Conservation (phyloP, 1,284 basidiomycete species). For the Irpex sp. region DNA sequence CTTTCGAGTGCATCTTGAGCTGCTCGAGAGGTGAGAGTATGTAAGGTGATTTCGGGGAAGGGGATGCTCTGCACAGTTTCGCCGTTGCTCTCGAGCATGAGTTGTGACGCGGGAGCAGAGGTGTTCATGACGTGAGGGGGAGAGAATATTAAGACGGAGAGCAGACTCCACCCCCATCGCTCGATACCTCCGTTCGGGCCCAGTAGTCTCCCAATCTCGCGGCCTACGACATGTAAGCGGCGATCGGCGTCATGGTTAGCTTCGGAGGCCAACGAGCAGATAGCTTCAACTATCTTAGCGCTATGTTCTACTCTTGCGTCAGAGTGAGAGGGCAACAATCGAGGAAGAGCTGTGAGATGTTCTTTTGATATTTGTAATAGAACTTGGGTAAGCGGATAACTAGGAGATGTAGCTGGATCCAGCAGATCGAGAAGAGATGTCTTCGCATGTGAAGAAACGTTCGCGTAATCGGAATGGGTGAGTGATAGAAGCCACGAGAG, state of each 20-base stretch:
- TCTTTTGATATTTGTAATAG: constrained; percentile 56
- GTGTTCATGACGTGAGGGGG: constrained; percentile 50
- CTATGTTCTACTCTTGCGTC: constrained; percentile 70
- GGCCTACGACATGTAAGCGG: constrained; percentile 35
- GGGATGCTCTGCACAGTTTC: constrained; percentile 32
- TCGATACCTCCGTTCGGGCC: constrained; percentile 83
- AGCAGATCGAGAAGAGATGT: constrained; percentile 46
- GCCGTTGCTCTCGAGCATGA: constrained; percentile 54
- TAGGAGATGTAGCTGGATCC: constrained; percentile 33
- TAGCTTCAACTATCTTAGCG: constrained; percentile 64
- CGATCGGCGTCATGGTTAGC: constrained; percentile 20
- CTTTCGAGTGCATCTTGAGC: constrained; percentile 53
- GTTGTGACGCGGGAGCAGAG: constrained; percentile 43
- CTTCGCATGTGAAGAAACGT: constrained; percentile 51
- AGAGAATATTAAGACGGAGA: constrained; percentile 72
- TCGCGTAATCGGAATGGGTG: constrained; percentile 48
- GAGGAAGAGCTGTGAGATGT: constrained; percentile 72
- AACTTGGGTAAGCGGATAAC: constrained; percentile 46
- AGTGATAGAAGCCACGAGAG: constrained; percentile 68
- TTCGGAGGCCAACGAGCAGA: constrained; percentile 47
- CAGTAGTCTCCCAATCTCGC: constrained; percentile 64
- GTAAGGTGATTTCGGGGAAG: constrained; percentile 63
- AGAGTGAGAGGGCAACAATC: constrained; percentile 62
- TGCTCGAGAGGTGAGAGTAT: constrained; percentile 54
- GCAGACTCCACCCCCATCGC: constrained; percentile 83